Evolutionary conservation across 2,329 filamentous ascomycete species (phyloP).

Genomic region (Calonectria pauciramosa): DNA sequence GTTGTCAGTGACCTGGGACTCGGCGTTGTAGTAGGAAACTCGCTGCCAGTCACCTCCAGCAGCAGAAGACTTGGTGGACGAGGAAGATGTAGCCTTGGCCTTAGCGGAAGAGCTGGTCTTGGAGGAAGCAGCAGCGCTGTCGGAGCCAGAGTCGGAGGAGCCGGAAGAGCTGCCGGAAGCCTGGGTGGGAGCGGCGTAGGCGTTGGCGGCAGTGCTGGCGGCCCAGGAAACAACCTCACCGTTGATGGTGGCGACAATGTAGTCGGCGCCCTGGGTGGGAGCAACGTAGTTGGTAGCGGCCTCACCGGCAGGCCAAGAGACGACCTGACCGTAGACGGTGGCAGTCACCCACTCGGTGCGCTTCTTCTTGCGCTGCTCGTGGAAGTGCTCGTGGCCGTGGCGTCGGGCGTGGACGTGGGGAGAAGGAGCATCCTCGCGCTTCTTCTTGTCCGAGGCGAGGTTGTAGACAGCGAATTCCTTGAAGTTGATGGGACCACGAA

Average conservation of each 20-base stretch:
- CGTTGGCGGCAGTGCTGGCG: constrained; percentile 57
- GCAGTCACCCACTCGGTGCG: constrained; percentile 65
- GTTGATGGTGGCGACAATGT: constrained; percentile 70
- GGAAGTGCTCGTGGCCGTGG: constrained; percentile 64
- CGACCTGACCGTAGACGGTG: constrained; percentile 69
- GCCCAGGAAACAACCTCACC: constrained; percentile 70
- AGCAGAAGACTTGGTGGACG: constrained; percentile 28
- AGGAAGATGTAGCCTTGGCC: constrained; percentile 22
- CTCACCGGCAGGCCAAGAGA: constrained; percentile 61
- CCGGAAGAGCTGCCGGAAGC: constrained; percentile 34
- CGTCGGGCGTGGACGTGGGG: constrained; percentile 49
- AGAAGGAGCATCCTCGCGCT: constrained; percentile 42
- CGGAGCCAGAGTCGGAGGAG: constrained; percentile 26
- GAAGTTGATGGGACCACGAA: constrained; percentile 78
- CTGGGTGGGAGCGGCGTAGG: constrained; percentile 58
- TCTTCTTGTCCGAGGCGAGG: constrained; percentile 56
- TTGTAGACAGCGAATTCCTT: constrained; percentile 79
- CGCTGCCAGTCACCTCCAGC: constrained; percentile 55
- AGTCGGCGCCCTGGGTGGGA: constrained; percentile 38
- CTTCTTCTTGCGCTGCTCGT: constrained; percentile 61
- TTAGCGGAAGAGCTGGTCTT: constrained; percentile 24
- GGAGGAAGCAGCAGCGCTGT: constrained; percentile 7
- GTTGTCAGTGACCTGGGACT: constrained; percentile 55
- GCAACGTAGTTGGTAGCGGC: constrained; percentile 66
- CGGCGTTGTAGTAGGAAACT: constrained; percentile 61